Base-by-base conservation (phyloP, 169 alveolate genomes). In the Plasmodium knowlesi region DNA sequence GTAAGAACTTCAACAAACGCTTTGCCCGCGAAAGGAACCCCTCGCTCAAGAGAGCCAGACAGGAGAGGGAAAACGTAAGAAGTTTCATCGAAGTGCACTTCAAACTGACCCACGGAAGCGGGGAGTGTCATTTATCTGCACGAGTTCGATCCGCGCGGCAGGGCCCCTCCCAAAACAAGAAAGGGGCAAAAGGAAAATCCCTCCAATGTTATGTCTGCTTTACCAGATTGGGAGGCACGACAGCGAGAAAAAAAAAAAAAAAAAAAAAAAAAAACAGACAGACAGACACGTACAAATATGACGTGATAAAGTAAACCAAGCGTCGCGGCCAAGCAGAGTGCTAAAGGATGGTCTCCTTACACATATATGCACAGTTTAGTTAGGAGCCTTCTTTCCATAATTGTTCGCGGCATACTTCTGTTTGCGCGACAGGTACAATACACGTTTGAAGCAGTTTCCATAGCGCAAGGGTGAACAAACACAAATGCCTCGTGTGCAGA, bases 1-100 rank as follows among this genome's bases (percentile, higher is more conserved):
- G 93, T 9, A 34, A 67, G 32, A 84, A 84, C 39, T 84, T 84
- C 0, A 3, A 14, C 30, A 84, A 34, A 10, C n/a, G 73, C 30
- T 3, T 57, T 5, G 1, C 73, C 22, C 6, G 34, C 2, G 34
- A 4, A 10, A 57, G 73, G 0, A 57, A 6, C 22, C 34, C 73
- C 22, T 57, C 34, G 10, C 73, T 10, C 73, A 16, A n/a, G 12
- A 57, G 73, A 9, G 73, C 73, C 9, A 57, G 30, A 30, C 22
- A 57, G 32, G 8, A 22, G 12, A 57, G 22, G 73, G 34, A 9
- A n/a, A 30, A 57, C 30, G 73, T 57, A 9, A 57, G 73, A 5
- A 57, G 30, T 22, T 57, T 57, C 73, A 57, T 57, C 30, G 73
- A 9, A 9, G 16, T 5, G 53, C 39, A 32, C 5, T 3, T 32